These are phyloP conservation scores for Plasmodium adleri DNA, from an alignment of 169 alveolate species.

Conservation along the genomic window DNA sequence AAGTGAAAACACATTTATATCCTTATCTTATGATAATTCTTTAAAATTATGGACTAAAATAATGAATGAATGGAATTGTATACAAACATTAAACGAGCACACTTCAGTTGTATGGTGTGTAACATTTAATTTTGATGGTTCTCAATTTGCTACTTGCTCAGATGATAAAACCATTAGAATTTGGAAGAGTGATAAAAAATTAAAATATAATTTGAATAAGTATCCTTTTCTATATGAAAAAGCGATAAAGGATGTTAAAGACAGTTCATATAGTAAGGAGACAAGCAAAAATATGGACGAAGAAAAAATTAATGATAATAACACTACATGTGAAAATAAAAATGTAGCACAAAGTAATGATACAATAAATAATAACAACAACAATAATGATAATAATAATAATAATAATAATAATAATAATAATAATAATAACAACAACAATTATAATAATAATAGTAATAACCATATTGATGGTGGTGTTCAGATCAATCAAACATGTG, in stretches of 20 bases:
- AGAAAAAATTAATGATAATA: neutral
- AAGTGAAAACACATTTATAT: slow-evolving; percentile 78
- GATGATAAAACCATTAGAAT: slow-evolving; percentile 76
- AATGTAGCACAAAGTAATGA: neutral
- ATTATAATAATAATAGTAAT: neutral
- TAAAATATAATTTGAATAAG: slow-evolving; percentile 18
- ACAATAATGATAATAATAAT: neutral
- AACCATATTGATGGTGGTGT: neutral
- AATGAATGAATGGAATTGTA: slow-evolving; percentile 83
- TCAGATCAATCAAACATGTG: no score
- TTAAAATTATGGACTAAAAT: slow-evolving; percentile 43
- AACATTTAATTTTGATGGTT: slow-evolving; percentile 80
- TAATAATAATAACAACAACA: neutral
- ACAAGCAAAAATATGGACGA: slow-evolving; percentile 2
- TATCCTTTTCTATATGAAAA: slow-evolving; percentile 67
- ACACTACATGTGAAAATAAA: neutral
- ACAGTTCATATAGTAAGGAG: neutral
- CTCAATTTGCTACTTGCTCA: slow-evolving; percentile 81
- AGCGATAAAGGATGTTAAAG: slow-evolving; percentile 27
- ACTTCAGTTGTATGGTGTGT: slow-evolving; percentile 85
- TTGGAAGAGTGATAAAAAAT: slow-evolving; percentile 47
- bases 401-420: no score
- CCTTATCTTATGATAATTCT: slow-evolving; percentile 65
- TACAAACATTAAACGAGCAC: slow-evolving; percentile 81
- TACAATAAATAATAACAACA: neutral